Evolutionary conservation across 108 stramenopile species (phyloP).

Genomic region (Epithemia pelagica): DNA sequence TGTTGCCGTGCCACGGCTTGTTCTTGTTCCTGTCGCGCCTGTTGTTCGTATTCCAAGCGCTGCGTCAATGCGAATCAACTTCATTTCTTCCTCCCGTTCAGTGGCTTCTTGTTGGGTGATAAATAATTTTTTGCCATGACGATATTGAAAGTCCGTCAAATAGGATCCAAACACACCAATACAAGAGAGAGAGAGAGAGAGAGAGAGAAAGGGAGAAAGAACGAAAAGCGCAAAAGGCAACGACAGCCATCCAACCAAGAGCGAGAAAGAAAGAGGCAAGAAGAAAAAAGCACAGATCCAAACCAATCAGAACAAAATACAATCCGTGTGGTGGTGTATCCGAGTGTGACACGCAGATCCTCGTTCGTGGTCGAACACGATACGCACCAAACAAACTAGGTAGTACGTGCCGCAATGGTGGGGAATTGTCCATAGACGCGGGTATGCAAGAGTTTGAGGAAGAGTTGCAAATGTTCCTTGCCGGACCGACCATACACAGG

Average conservation of each 20-base stretch:
- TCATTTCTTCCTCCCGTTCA: constrained; percentile 59
- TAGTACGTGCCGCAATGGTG: constrained; percentile 39
- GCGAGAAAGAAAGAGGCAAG: background rate
- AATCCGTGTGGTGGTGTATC: too few species aligned
- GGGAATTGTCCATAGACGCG: constrained; percentile 84
- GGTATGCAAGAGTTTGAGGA: constrained; percentile 73
- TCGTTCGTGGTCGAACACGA: too few species aligned
- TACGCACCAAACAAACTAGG: background rate
- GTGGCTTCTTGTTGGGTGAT: constrained; percentile 65
- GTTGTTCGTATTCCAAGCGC: constrained; percentile 29
- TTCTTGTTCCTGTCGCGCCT: background rate
- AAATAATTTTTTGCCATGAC: constrained; percentile 57
- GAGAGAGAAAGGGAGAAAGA: too few species aligned
- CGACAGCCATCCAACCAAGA: too few species aligned
- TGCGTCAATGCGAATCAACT: constrained; percentile 45
- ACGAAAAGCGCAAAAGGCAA: too few species aligned
- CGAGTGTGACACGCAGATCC: too few species aligned
- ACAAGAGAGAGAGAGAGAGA: too few species aligned
- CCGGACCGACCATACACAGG: constrained; percentile 59
- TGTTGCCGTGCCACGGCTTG: too few species aligned
- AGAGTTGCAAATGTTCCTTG: constrained; percentile 55
- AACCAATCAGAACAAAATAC: background rate
- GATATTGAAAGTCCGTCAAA: constrained; percentile 75
- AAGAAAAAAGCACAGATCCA: background rate
- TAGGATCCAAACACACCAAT: background rate